phyloP scores from a whole-genome alignment of 2,329 filamentous ascomycete genomes.

The Mycogone perniciosa region DNA sequence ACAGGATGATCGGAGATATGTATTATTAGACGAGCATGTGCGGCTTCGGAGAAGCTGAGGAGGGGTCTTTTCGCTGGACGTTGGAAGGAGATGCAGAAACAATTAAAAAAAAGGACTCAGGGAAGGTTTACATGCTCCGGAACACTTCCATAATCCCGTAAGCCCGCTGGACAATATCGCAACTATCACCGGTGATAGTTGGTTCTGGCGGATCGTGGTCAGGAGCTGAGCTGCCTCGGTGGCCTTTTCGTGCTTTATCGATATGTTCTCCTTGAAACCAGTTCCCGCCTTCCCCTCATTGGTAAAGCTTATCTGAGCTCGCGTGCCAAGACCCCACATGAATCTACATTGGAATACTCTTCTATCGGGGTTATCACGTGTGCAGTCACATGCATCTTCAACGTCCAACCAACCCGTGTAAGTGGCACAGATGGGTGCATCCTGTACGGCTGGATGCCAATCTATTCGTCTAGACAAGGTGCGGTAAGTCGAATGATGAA shows the following conservation, averaged over 20 bases:
- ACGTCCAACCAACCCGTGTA: constrained; percentile 11
- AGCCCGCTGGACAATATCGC: constrained; percentile 2
- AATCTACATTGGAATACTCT: background rate
- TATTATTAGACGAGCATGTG: constrained; percentile 23
- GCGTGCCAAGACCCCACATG: constrained; percentile 9
- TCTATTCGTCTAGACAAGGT: background rate
- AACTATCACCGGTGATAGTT: constrained; percentile 1
- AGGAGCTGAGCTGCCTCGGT: constrained; percentile 12
- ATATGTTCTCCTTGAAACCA: constrained; percentile 9
- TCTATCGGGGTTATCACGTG: constrained; percentile 8
- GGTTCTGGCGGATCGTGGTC: background rate
- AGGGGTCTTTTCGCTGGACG: constrained; percentile 4
- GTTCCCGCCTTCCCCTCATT: constrained; percentile 8
- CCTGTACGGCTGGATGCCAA: background rate
- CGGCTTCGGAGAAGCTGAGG: background rate
- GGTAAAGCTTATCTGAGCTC: constrained; percentile 5
- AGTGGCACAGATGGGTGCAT: constrained; percentile 7
- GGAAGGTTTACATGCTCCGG: constrained; percentile 9
- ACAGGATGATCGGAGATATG: background rate
- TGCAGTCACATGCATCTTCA: constrained; percentile 5
- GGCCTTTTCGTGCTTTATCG: constrained; percentile 15
- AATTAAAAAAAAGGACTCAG: background rate
- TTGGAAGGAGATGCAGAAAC: background rate
- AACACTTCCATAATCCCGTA: constrained; percentile 15
- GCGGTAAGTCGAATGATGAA: too few species aligned